Percentiles rank a stretch among this genome's conserved stretches.
phyloP scores from a whole-genome alignment of 2,329 filamentous ascomycete species.

The Stemphylium beticola region DNA sequence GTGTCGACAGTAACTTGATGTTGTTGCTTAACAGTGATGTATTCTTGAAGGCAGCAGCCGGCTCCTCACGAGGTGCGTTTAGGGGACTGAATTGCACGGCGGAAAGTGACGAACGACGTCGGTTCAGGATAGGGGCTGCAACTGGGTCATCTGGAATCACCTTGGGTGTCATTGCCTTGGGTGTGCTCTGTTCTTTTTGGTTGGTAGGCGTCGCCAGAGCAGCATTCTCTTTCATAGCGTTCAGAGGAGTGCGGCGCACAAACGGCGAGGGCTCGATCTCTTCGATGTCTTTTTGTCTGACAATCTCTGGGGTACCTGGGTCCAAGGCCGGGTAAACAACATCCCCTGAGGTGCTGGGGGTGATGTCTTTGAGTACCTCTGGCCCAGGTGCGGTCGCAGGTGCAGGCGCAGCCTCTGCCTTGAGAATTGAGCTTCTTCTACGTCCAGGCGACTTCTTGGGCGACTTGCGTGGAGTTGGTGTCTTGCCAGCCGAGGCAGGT shows the following conservation, averaged over 20 bases:
- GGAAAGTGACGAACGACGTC: constrained; percentile 44
- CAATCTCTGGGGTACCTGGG: constrained; percentile 38
- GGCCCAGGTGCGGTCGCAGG: neutral
- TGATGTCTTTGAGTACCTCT: constrained; percentile 20
- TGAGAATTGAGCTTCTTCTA: constrained; percentile 14
- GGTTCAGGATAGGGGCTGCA: constrained; percentile 42
- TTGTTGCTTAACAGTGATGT: constrained; percentile 49
- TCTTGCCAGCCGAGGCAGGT: constrained; percentile 18
- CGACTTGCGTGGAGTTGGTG: constrained; percentile 33
- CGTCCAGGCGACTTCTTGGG: constrained; percentile 31
- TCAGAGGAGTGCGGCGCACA: constrained; percentile 34
- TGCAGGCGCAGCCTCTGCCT: constrained; percentile 14
- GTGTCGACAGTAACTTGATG: constrained; percentile 57
- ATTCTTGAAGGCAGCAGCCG: constrained; percentile 33
- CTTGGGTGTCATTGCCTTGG: constrained; percentile 25
- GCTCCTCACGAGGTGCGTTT: constrained; percentile 34
- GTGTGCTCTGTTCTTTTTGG: constrained; percentile 16
- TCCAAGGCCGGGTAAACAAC: constrained; percentile 34
- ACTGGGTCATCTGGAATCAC: constrained; percentile 42
- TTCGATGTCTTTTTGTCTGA: constrained; percentile 34
- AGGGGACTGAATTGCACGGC: constrained; percentile 46
- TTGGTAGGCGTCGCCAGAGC: constrained; percentile 33
- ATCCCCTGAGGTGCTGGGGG: constrained; percentile 34
- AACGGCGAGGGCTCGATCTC: constrained; percentile 46
- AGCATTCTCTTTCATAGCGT: constrained; percentile 19